Evolutionary conservation across 1,139 yeast genomes (phyloP), one percentile per base, ranked within the genome.

Genomic region (Nakaseomyces glabratus): DNA sequence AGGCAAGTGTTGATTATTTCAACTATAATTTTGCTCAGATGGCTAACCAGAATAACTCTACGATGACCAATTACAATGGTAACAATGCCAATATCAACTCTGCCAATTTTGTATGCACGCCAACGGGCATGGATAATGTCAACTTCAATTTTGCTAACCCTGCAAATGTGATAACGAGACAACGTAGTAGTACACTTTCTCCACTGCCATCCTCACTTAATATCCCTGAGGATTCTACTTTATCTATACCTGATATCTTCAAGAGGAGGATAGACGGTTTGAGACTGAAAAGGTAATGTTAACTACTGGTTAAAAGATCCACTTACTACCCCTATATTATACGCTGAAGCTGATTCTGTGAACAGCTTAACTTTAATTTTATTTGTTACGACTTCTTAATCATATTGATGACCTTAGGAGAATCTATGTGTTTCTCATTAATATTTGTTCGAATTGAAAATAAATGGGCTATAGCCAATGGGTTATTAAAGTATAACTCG

Each of bases 121-220:
- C 30, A 9, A 17, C 24, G 2, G 28, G 21, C 10, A 7, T 11
- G n/a, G 31, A 30, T 24, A 28, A 17, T 15, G 4, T 26, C 21
- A 26, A 19, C 36, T n/a, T 25, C 32, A 24, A 19, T 15, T 20
- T 29, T 11, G 21, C 30, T 5, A 29, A 36, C 14, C 36, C 31
- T 11, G n/a, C n/a, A n/a, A 21, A 19, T 9, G 21, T 34, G 10
- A 10, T 36, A 15, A 23, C 37, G 16, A 34, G 39, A 31, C 35
- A 31, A 17, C 20, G 20, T 21, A 36, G 34, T 24, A 35, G 40
- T 25, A 35, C 40, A 16, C 36, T 39, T 12, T 37, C 43, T 10
- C 43, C 42, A 8, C 24, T 41, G 20, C 30, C 36, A 7, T 20
- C 24, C 4, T 24, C 18, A 14, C 20, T n/a, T 11, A 21, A 19